Evolutionary conservation across 2,329 filamentous ascomycete species (phyloP).

Genomic region (Monosporascus sp.): DNA sequence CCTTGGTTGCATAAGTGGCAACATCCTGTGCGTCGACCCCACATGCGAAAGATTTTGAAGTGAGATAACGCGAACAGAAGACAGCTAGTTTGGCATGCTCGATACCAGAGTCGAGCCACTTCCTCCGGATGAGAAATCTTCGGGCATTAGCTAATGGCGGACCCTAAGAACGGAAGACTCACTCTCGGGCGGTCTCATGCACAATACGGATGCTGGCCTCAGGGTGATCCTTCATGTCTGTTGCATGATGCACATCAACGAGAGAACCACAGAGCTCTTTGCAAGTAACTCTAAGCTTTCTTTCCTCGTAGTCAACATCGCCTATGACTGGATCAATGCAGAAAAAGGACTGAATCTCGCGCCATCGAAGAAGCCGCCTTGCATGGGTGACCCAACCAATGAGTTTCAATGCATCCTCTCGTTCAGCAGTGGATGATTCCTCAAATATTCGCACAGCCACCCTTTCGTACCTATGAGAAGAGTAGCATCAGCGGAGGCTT

Average conservation of each 20-base stretch:
- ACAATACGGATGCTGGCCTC: neutral
- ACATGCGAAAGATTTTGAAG: neutral
- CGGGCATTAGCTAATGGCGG: neutral
- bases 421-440: neutral
- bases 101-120: neutral
- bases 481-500: neutral
- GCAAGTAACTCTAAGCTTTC: constrained; percentile 3
- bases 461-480: neutral
- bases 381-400: constrained; percentile 4
- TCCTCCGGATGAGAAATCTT: neutral
- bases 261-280: constrained; percentile 10
- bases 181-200: constrained; percentile 1
- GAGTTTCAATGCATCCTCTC: constrained; percentile 1
- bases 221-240: neutral
- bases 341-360: constrained; percentile 8
- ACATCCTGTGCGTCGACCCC: neutral
- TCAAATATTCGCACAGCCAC: neutral
- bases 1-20: neutral
- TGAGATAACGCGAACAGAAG: neutral
- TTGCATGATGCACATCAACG: constrained; percentile 4
- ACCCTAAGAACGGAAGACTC: neutral
- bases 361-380: constrained; percentile 5
- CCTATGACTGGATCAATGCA: constrained; percentile 5
- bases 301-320: constrained; percentile 4
- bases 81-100: neutral